A percentile compares a stretch with the other conserved stretches of the same genome.
phyloP scores from a whole-genome alignment of 768 basidiomycete species.

The Pleurotus giganteus region DNA sequence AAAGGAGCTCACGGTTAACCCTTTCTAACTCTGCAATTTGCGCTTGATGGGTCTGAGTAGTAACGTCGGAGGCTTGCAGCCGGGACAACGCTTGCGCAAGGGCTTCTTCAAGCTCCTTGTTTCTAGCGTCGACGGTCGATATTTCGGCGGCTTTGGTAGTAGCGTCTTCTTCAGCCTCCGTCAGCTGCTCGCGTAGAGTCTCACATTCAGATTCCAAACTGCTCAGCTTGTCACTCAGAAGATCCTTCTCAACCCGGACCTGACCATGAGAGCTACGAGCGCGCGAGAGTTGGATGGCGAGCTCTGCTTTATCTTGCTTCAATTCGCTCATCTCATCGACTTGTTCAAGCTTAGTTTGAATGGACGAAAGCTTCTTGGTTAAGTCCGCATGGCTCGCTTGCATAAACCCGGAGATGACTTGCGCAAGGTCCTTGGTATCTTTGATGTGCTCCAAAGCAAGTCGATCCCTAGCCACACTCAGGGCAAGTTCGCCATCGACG shows the following conservation, averaged over 20 bases:
- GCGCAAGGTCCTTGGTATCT: constrained; percentile 50
- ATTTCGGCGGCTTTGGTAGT: constrained; percentile 44
- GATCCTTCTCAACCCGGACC: constrained; percentile 80
- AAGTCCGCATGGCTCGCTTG: constrained; percentile 66
- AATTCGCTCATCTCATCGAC: constrained; percentile 66
- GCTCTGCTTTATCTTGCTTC: constrained; percentile 62
- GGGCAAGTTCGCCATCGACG: constrained; percentile 50
- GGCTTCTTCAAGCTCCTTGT: constrained; percentile 67
- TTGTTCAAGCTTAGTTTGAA: neutral
- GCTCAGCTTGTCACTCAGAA: constrained; percentile 58
- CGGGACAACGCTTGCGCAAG: constrained; percentile 71
- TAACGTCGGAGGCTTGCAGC: constrained; percentile 71
- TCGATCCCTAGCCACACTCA: constrained; percentile 47
- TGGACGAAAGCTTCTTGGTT: constrained; percentile 35
- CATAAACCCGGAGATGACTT: constrained; percentile 37
- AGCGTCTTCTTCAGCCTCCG: constrained; percentile 46
- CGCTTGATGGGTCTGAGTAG: constrained; percentile 56
- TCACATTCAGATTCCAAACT: constrained; percentile 68
- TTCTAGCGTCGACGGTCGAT: constrained; percentile 46
- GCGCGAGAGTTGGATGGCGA: constrained; percentile 71
- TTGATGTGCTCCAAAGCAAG: constrained; percentile 56
- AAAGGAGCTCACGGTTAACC: constrained; percentile 47
- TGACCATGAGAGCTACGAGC: constrained; percentile 77
- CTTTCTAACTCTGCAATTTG: constrained; percentile 64
- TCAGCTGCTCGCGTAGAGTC: constrained; percentile 49